Evolutionary conservation across 306 rosid species (phyloP).

Genomic region (Medicago ruthenica): DNA sequence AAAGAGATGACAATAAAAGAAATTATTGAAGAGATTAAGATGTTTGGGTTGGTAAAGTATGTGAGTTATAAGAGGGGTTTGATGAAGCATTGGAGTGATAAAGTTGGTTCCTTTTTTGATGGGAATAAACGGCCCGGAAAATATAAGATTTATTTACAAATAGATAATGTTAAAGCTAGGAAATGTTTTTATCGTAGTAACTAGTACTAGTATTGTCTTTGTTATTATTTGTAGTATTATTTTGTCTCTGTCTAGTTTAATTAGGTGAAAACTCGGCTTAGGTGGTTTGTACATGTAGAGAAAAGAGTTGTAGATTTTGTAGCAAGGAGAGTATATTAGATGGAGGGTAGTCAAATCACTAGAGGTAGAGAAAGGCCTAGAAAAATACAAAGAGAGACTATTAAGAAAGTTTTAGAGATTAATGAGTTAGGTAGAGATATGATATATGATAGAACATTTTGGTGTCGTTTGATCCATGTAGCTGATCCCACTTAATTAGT

Average conservation of each 20-base stretch:
- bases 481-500: background rate
- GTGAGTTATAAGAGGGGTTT: constrained; percentile 68
- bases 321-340: background rate
- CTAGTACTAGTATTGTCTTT: too few species aligned
- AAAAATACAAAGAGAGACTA: background rate
- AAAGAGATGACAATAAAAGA: too few species aligned
- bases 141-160: too few species aligned
- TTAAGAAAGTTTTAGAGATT: background rate
- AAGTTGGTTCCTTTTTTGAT: constrained; percentile 67
- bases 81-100: constrained; percentile 39
- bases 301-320: background rate
- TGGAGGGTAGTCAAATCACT: background rate
- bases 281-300: too few species aligned
- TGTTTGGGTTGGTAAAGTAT: constrained; percentile 69
- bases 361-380: background rate
- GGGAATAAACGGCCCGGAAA: constrained; percentile 83
- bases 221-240: too few species aligned
- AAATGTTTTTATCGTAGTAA: too few species aligned
- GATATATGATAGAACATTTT: background rate
- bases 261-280: too few species aligned
- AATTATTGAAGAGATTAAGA: constrained; percentile 57
- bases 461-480: background rate
- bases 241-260: too few species aligned
- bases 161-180: too few species aligned
- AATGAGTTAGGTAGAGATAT: background rate